Evolutionary conservation across 805 yeast species (phyloP), one percentile per base, ranked within the genome.

Genomic region (Candida ficus): DNA sequence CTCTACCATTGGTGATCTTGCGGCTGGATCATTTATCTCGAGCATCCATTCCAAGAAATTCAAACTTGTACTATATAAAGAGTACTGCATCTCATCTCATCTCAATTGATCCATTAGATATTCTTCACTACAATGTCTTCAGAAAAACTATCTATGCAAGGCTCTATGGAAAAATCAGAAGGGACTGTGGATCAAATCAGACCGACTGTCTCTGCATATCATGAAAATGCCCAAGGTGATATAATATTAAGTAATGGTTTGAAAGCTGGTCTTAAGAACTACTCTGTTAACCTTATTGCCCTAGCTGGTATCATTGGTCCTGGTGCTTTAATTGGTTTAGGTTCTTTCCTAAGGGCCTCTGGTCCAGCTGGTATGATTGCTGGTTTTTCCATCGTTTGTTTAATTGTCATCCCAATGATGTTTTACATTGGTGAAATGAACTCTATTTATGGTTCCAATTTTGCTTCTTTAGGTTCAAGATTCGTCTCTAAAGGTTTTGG

Each of bases 301-400:
- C 48, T 75, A 9, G 78, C 80, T 21, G 81, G 82, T 29, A 69
- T 77, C 37, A 72, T 77, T 42, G 83, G 83, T 0, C 82, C 82
- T 1, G 83, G 82, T 45, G 70, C 69, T 21, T 62, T 75, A 37
- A 68, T 77, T 20, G 76, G 78, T 28, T 66, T 78, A 39, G 77
- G 78, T 6, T 53, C 63, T 13, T 76, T 78, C 26, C 58, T 76
- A n/a, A 51, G 61, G 6, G 57, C 66, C 26, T 75, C 75, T 34
- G 77, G 78, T 4, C 80, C 82, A 0, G 79, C 70, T 28, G 74
- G 78, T 46, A 57, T 76, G 51, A 29, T 74, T 16, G 61, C 68
- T 17, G 78, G 80, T 1, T 76, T 75, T 53, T 68, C 71, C 3
- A 56, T 76, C 30, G 73, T 76, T 35, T 80, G 80, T 17, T 43